A percentile compares a stretch with the other conserved stretches of the same genome.
Conservation (phyloP, 441 rosid genomes). For the Aleurites moluccanus region DNA sequence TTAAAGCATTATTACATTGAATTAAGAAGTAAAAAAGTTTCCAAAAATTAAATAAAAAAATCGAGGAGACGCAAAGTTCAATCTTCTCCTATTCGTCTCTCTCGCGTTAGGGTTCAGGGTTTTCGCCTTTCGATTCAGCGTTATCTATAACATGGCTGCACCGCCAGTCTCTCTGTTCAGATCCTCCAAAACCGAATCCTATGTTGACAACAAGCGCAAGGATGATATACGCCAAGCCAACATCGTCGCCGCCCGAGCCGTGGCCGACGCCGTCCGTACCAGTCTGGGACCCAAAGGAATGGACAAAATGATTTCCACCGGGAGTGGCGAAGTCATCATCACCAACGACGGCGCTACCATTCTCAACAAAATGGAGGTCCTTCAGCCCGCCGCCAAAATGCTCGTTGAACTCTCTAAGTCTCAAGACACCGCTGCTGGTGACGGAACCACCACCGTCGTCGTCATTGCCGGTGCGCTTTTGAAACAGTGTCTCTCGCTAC, state of each 20-base stretch:
- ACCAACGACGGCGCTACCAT: slow-evolving; percentile 98
- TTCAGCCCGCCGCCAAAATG: slow-evolving; percentile 97
- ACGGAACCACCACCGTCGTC: slow-evolving; percentile 92
- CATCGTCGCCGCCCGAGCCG: slow-evolving; percentile 70
- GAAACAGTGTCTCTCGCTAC: slow-evolving; percentile 63
- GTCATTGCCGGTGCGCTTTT: slow-evolving; percentile 87
- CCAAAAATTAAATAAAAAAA: no score
- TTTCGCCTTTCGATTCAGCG: neutral
- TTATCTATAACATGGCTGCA: slow-evolving; percentile 42
- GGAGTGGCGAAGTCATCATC: slow-evolving; percentile 84
- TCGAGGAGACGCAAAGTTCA: no score
- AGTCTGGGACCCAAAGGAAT: slow-evolving; percentile 94
- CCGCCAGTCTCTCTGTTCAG: slow-evolving; percentile 42
- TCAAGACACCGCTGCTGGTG: slow-evolving; percentile 90
- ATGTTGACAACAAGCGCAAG: slow-evolving; percentile 87
- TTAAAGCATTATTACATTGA: no score
- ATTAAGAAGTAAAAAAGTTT: no score
- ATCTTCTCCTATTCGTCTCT: neutral
- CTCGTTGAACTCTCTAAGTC: slow-evolving; percentile 90
- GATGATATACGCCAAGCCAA: slow-evolving; percentile 84
- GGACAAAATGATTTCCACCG: slow-evolving; percentile 96
- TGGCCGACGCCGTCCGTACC: slow-evolving; percentile 83
- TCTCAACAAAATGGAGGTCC: slow-evolving; percentile 89
- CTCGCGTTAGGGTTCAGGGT: neutral
- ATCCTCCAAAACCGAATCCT: slow-evolving; percentile 74